Evolutionary conservation across 352 stramenopile species (phyloP).

Genomic region (Pythium periplocum): DNA sequence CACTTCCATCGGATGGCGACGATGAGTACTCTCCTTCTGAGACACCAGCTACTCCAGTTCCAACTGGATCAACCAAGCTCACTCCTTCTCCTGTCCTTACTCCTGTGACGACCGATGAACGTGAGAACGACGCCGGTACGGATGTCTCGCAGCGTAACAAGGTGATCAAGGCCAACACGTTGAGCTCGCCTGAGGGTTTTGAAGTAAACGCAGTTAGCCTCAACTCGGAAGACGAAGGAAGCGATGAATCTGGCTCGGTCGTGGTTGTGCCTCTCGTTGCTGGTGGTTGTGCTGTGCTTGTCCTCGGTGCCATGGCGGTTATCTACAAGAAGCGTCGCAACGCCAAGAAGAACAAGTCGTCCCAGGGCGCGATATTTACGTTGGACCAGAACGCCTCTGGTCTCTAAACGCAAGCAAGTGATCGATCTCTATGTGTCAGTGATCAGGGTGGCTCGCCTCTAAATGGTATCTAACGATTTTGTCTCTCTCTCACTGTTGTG

Average conservation of each 20-base stretch:
- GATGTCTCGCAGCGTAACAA: background rate
- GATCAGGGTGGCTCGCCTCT: background rate
- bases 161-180: background rate
- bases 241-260: constrained; percentile 5
- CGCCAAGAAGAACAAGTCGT: constrained; percentile 42
- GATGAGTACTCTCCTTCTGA: constrained; percentile 1
- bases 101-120: background rate
- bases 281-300: constrained; percentile 29
- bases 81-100: constrained; percentile 10
- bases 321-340: constrained; percentile 66
- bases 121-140: background rate
- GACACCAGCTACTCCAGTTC: constrained; percentile 1
- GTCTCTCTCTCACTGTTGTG: background rate
- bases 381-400: constrained; percentile 67
- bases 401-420: constrained; percentile 31
- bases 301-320: constrained; percentile 39
- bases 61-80: background rate
- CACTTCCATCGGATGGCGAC: background rate
- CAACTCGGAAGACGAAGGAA: constrained; percentile 21
- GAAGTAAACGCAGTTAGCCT: constrained; percentile 32
- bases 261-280: constrained; percentile 21
- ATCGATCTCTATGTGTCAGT: background rate
- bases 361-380: constrained; percentile 66
- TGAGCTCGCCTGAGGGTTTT: constrained; percentile 20
- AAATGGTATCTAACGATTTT: background rate